A percentile compares a stretch with the other conserved stretches of the same genome.
phyloP scores from a whole-genome alignment of 2,329 filamentous ascomycete species.

The Gaeumannomyces tritici region DNA sequence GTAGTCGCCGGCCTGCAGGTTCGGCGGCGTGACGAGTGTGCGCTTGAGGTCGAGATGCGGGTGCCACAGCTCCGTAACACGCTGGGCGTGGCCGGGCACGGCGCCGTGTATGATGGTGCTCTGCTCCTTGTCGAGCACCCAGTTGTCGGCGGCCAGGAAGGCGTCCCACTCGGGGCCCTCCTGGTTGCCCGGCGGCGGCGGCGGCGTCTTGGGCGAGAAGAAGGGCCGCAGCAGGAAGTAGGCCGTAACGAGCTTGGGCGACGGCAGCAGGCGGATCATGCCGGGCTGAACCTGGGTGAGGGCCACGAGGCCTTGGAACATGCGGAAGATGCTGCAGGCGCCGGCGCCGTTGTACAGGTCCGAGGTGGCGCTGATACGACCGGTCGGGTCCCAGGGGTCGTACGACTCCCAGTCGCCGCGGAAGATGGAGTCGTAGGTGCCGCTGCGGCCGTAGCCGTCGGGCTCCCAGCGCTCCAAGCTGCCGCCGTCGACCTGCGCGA shows the following conservation, averaged over 20 bases:
- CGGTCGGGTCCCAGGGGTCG: constrained; percentile 45
- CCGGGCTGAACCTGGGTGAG: constrained; percentile 40
- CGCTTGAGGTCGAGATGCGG: constrained; percentile 43
- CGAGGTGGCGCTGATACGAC: constrained; percentile 40
- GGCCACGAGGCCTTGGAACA: constrained; percentile 48
- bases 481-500: constrained; percentile 62
- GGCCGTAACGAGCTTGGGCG: constrained; percentile 35
- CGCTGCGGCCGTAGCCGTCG: constrained; percentile 53
- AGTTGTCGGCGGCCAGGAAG: constrained; percentile 38
- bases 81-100: constrained; percentile 47
- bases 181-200: constrained; percentile 13
- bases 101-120: constrained; percentile 49
- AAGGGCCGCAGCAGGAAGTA: constrained; percentile 42
- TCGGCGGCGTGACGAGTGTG: constrained; percentile 45
- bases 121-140: constrained; percentile 34
- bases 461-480: constrained; percentile 65
- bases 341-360: constrained; percentile 50
- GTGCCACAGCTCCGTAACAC: constrained; percentile 48
- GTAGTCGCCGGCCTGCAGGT: constrained; percentile 45
- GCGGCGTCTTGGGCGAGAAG: constrained; percentile 32
- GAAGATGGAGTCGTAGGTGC: constrained; percentile 45
- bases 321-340: constrained; percentile 47
- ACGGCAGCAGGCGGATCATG: constrained; percentile 36
- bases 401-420: constrained; percentile 45
- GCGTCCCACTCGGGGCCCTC: constrained; percentile 35